Evolutionary conservation across 306 rosid genomes (phyloP).

Genomic region (Acacia confusa): DNA sequence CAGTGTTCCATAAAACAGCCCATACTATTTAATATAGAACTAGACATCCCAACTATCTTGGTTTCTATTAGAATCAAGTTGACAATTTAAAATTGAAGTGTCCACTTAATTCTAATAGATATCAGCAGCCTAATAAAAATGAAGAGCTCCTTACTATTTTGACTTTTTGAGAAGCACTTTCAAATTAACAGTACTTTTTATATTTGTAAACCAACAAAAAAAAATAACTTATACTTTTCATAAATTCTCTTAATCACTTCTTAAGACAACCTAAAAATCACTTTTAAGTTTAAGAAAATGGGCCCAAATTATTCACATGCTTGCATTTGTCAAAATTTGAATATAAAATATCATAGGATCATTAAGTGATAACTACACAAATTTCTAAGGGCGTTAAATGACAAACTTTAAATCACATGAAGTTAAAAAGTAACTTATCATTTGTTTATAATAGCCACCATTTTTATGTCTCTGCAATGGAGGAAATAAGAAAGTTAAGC

Average conservation of each 20-base stretch:
- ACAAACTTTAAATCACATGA: background rate
- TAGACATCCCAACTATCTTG: background rate
- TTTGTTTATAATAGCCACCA: background rate
- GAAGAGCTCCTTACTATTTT: too few species aligned
- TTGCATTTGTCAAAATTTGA: background rate
- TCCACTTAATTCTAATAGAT: background rate
- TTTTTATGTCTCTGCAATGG: background rate
- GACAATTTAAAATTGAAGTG: background rate
- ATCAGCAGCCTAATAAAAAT: too few species aligned
- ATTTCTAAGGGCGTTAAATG: background rate
- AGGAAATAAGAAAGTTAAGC: constrained; percentile 9
- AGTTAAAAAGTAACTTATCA: background rate
- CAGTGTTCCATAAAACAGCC: too few species aligned
- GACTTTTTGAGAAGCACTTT: too few species aligned
- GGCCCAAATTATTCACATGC: background rate
- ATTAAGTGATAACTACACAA: background rate
- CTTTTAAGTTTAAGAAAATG: too few species aligned
- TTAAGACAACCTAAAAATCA: background rate
- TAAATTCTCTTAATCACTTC: too few species aligned
- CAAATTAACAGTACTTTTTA: too few species aligned
- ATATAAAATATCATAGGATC: background rate
- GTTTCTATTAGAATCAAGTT: background rate
- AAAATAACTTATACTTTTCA: too few species aligned
- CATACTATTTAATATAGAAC: background rate
- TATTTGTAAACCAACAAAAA: too few species aligned